Base-by-base conservation (phyloP, 169 alveolate species). In the Pseudocohnilembus persalinus region DNA sequence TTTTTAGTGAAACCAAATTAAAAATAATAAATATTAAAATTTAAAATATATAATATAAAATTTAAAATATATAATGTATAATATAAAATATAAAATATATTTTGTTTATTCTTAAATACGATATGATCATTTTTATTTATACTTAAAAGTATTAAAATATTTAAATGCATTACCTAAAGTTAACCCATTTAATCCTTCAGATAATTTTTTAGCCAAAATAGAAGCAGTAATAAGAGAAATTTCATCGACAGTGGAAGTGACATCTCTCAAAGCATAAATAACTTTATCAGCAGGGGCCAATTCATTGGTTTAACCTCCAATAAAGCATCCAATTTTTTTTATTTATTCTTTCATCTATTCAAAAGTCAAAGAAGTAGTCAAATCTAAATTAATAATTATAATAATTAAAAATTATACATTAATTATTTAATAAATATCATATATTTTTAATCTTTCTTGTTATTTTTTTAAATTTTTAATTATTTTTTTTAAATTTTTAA, bases 241-340 rank as follows among this genome's bases (percentile, higher is more conserved):
- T 34, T 87, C 85, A 49, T 82, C 85, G 0, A 89, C 93, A 26
- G 93, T 89, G 20, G 77, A 90, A 16, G 93, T 89, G 24, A 84
- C 90, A 74, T 89, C 93, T 89, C 93, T 89, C 75, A 89, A 80
- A 33, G 85, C 78, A 84, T 89, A 89, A 76, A 89, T 75, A 49
- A 78, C 78, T 78, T 89, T 89, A 78, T 89, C 93, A 33, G 93
- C 93, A 74, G 93, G 93, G 65, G 84, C 93, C 29, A 89, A 65
- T 77, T 76, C 33, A 29, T 82, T 31, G 81, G 87, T 88, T 85
- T 89, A 89, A 1, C 86, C 88, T 33, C 78, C 84, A 15, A 89
- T 89, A 75, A 88, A 88, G 16, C 79, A 29, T n/a, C 89, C 89
- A 16, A 89, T 77, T 4, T 74, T 82, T 33, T 82, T 74, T 49